Evolutionary conservation across 2,329 filamentous ascomycete genomes (phyloP).

Genomic region (Colletotrichum caudatum): DNA sequence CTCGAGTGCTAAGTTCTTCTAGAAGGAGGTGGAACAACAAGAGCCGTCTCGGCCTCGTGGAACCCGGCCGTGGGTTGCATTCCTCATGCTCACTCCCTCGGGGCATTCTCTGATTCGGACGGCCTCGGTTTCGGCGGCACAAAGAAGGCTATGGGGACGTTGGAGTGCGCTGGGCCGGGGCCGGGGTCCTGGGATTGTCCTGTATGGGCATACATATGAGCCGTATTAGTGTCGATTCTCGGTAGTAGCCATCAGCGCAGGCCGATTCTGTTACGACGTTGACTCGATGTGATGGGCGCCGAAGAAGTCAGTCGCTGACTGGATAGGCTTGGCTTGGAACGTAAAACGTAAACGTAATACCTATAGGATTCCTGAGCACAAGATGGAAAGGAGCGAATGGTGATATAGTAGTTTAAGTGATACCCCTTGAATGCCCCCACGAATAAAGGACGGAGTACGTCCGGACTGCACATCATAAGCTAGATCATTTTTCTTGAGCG

Average conservation of each 20-base stretch:
- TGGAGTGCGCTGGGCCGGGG: conserved; percentile 18
- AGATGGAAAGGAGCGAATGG: not conserved
- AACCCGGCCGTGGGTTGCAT: conserved; percentile 20
- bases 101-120: conserved; percentile 19
- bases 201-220: conserved; percentile 23
- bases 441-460: conserved; percentile 8
- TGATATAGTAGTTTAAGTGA: not conserved
- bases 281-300: not conserved
- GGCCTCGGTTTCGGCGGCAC: conserved; percentile 5
- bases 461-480: conserved; percentile 5
- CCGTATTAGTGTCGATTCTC: conserved; percentile 29
- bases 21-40: conserved; percentile 32
- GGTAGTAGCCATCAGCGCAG: conserved; percentile 29
- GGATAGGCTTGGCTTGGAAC: not conserved
- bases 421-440: not conserved
- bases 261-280: conserved; percentile 24
- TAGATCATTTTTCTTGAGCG: conserved; percentile 2
- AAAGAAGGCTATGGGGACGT: conserved; percentile 12
- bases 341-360: not conserved
- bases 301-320: not conserved
- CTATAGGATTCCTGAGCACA: not conserved
- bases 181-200: conserved; percentile 19
- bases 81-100: not conserved
- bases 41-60: not conserved
- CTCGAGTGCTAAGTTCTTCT: conserved; percentile 29